phyloP scores from a whole-genome alignment of 1,139 yeast genomes.

The Yamadazyma dushanensis region DNA sequence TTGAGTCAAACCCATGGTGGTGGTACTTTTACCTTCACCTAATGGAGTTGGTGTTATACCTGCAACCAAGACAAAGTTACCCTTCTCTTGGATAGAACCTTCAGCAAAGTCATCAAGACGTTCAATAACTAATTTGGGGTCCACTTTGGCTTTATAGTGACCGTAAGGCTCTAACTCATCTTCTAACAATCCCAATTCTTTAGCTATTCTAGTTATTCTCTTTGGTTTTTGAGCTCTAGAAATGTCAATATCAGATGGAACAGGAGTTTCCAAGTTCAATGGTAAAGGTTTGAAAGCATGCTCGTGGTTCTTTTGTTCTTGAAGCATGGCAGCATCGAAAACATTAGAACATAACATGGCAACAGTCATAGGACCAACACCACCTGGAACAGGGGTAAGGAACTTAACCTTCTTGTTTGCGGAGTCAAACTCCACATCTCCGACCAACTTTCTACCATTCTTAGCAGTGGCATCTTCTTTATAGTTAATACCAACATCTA shows the following conservation, averaged over 20 bases:
- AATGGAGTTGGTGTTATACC: slow-evolving; percentile 84
- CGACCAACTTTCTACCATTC: slow-evolving; percentile 68
- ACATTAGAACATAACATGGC: slow-evolving; percentile 78
- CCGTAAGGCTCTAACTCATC: slow-evolving; percentile 73
- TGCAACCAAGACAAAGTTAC: slow-evolving; percentile 70
- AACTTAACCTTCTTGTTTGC: slow-evolving; percentile 58
- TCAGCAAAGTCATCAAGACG: slow-evolving; percentile 58
- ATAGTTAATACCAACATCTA: slow-evolving; percentile 81
- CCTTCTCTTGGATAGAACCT: slow-evolving; percentile 44
- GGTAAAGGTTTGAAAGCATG: slow-evolving; percentile 50
- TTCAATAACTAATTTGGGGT: slow-evolving; percentile 52
- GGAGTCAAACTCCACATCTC: slow-evolving; percentile 70
- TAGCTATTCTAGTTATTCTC: slow-evolving; percentile 60
- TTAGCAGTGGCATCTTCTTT: slow-evolving; percentile 62
- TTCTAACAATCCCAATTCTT: slow-evolving; percentile 61
- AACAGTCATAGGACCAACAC: slow-evolving; percentile 89
- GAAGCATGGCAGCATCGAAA: slow-evolving; percentile 59
- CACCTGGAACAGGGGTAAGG: slow-evolving; percentile 85
- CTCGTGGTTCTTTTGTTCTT: slow-evolving; percentile 48
- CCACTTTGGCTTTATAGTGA: slow-evolving; percentile 72
- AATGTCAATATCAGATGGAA: slow-evolving; percentile 75
- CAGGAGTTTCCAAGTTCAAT: slow-evolving; percentile 53
- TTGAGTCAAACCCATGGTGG: slow-evolving; percentile 78
- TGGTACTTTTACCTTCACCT: slow-evolving; percentile 82
- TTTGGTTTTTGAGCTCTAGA: slow-evolving; percentile 74